Base-by-base conservation (phyloP, 2,329 filamentous ascomycete species). In the Parafenestella ontariensis region DNA sequence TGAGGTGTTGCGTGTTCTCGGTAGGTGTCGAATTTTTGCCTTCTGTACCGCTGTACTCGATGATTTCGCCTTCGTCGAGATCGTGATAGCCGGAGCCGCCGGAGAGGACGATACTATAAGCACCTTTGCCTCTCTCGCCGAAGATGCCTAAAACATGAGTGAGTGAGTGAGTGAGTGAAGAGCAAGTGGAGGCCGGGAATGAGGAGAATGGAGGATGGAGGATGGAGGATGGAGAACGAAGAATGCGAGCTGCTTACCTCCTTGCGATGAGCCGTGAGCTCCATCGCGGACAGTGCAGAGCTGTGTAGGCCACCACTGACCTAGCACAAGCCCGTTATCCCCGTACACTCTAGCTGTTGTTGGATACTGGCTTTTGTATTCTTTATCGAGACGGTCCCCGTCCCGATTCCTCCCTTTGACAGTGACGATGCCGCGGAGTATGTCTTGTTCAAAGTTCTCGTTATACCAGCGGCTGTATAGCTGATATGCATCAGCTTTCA, bases 251-350 rank as follows among this genome's bases (percentile, higher is more conserved):
- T 7, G 18, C 41, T 46, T 36, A 50, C 54, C 56, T 2, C 73
- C 79, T 62, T 82, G 76, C 0, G 74, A 56, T 0, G 70, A 57
- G 2, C 83, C 84, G 59, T 87, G 85, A 0, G 81, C 83, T 3
- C 85, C 84, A 49, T 83, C 78, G 11, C 82, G 79, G 0, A 85
- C 66, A 0, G 82, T 78, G 9, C 76, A 79, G 0, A 83, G 70
- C 55, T 85, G 83, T 0, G 76, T 75, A 0, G 84, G 83, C 78
- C 79, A 87, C 84, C 85, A 87, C 26, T 81, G 78, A 0, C 81
- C 80, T 9, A 78, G 76, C 0, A 81, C 64, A 1, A 82, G 70
- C 3, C 74, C 43, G 2, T 74, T 75, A 10, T 78, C 64, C 2
- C 81, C 81, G 34, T 74, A 67, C 47, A 71, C 73, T 5, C 74